Evolutionary conservation across 352 stramenopile species (phyloP).

Genomic region (Phytophthora pluvialis): DNA sequence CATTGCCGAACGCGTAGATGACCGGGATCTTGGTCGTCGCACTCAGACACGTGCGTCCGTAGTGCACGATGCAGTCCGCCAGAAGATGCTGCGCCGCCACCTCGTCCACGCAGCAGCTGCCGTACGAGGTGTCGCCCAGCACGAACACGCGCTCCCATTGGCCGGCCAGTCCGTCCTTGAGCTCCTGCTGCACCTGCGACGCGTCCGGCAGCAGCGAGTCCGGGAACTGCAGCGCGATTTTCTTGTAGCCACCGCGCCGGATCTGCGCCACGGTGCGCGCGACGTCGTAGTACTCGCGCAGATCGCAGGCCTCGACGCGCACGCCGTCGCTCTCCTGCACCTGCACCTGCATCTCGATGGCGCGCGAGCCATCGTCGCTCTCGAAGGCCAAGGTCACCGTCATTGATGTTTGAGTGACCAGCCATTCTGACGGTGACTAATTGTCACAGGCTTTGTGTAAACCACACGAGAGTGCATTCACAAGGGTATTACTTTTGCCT

Average conservation of each 20-base stretch:
- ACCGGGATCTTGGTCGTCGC: constrained; percentile 86
- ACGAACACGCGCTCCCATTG: constrained; percentile 90
- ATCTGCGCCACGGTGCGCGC: constrained; percentile 69
- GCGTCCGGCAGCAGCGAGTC: constrained; percentile 93
- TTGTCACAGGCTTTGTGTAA: constrained; percentile 6
- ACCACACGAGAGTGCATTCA: constrained; percentile 26
- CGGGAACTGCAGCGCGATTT: constrained; percentile 95
- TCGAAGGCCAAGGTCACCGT: constrained; percentile 82
- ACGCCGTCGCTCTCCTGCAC: constrained; percentile 63
- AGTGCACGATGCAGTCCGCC: constrained; percentile 95
- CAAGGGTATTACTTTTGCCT: constrained; percentile 30
- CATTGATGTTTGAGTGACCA: constrained; percentile 43
- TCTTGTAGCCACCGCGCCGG: constrained; percentile 56
- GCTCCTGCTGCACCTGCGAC: constrained; percentile 81
- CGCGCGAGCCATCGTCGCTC: constrained; percentile 81
- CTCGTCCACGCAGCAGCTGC: constrained; percentile 96
- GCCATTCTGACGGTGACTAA: constrained; percentile 7
- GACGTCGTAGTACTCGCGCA: constrained; percentile 74
- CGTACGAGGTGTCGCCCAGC: constrained; percentile 96
- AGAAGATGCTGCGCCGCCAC: constrained; percentile 94
- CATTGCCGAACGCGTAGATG: constrained; percentile 92
- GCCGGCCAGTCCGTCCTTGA: constrained; percentile 53
- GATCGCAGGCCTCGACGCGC: constrained; percentile 42
- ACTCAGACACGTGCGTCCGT: constrained; percentile 93
- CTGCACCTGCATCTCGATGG: constrained; percentile 69